These are phyloP conservation scores for Beverwykella pulmonaria DNA, from an alignment of 495 filamentous ascomycete species.

Conservation along the genomic window DNA sequence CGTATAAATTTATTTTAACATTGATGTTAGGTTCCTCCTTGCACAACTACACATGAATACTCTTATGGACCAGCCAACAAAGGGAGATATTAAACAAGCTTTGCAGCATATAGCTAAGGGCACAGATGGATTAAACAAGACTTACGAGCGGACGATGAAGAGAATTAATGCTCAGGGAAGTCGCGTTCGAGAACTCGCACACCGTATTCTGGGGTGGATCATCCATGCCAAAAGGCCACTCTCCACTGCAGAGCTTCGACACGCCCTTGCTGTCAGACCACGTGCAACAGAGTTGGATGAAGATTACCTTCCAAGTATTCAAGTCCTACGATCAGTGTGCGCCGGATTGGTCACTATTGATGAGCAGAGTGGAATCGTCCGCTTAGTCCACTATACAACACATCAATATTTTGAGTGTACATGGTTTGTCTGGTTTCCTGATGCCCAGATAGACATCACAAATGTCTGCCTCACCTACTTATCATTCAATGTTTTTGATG, in stretches of 20 bases:
- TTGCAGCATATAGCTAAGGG: background rate
- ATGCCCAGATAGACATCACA: background rate
- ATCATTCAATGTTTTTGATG: constrained; percentile 5
- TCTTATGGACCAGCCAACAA: constrained; percentile 36
- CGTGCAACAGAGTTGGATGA: constrained; percentile 44
- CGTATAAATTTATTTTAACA: background rate
- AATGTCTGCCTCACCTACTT: background rate
- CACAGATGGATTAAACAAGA: constrained; percentile 7
- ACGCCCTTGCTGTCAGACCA: constrained; percentile 51
- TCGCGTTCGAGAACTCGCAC: constrained; percentile 43
- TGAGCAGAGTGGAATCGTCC: constrained; percentile 50
- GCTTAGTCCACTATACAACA: constrained; percentile 53
- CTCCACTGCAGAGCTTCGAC: constrained; percentile 50
- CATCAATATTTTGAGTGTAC: constrained; percentile 10
- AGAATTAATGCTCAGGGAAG: constrained; percentile 47
- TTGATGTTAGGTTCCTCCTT: constrained; percentile 54
- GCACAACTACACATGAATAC: constrained; percentile 48
- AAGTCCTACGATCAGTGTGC: constrained; percentile 53
- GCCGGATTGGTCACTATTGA: constrained; percentile 57
- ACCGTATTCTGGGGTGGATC: constrained; percentile 52
- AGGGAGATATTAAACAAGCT: background rate
- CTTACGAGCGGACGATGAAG: constrained; percentile 51
- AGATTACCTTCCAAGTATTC: constrained; percentile 46
- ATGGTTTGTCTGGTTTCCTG: background rate
- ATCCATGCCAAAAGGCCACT: constrained; percentile 48